Conservation (phyloP, 495 filamentous ascomycete genomes). For the Aspergillus conjunctus region DNA sequence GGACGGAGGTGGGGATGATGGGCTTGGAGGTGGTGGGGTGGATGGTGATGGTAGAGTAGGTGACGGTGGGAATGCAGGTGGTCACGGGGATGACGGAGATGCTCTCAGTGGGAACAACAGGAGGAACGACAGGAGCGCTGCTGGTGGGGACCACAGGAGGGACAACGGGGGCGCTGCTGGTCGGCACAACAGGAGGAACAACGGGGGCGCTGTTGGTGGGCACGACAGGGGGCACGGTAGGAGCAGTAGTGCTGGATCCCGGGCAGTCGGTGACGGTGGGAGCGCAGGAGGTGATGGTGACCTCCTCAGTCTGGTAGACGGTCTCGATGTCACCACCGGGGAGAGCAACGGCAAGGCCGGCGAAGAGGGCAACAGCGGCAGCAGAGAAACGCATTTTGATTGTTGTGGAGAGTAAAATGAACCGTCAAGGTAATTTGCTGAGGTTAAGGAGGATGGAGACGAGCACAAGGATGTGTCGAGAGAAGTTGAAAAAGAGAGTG, state of each 20-base stretch:
- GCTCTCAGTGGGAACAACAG: slow-evolving; percentile 22
- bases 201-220: slow-evolving; percentile 18
- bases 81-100: slow-evolving; percentile 39
- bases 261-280: slow-evolving; percentile 62
- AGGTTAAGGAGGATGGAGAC: slow-evolving; percentile 1
- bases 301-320: slow-evolving; percentile 56
- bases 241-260: slow-evolving; percentile 29
- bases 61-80: slow-evolving; percentile 50
- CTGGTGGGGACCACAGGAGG: slow-evolving; percentile 26
- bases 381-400: slow-evolving; percentile 60
- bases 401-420: slow-evolving; percentile 30
- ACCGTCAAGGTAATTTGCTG: slow-evolving; percentile 40
- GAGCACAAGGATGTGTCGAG: slow-evolving; percentile 9
- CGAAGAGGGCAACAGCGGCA: slow-evolving; percentile 53
- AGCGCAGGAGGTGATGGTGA: slow-evolving; percentile 62
- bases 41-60: slow-evolving; percentile 40
- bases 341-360: slow-evolving; percentile 47
- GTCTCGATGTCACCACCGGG: slow-evolving; percentile 42
- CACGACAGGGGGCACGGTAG: slow-evolving; percentile 23
- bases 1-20: slow-evolving; percentile 29
- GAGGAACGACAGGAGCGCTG: slow-evolving; percentile 20
- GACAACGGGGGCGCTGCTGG: slow-evolving; percentile 21
- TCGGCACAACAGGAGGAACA: slow-evolving; percentile 13
- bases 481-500: slow-evolving; percentile 5
- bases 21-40: slow-evolving; percentile 30